phyloP scores from a whole-genome alignment of 441 rosid species.

The Eutrema salsugineum region DNA sequence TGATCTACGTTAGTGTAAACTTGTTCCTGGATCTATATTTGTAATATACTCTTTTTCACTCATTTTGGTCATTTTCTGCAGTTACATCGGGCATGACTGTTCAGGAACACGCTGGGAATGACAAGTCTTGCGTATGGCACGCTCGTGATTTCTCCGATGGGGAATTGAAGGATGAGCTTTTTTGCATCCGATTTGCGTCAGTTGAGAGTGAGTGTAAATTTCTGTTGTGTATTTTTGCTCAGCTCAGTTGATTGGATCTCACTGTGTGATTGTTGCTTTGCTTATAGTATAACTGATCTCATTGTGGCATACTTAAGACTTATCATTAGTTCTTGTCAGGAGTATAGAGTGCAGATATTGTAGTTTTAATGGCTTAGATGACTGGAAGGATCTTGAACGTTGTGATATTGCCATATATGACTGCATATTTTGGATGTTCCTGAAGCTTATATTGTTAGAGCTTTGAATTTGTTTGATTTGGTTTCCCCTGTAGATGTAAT shows the following conservation, averaged over 20 bases:
- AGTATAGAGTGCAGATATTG: not conserved
- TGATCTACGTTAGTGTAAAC: not conserved
- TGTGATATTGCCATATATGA: not conserved
- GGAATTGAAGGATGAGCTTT: slow-evolving; percentile 76
- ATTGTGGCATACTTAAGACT: not conserved
- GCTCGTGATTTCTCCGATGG: slow-evolving; percentile 85
- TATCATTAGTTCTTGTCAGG: not conserved
- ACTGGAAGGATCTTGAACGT: not conserved
- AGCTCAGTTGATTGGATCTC: not conserved
- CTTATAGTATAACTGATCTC: not conserved
- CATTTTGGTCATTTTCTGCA: slow-evolving; percentile 17
- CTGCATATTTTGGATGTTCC: not conserved
- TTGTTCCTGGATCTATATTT: not conserved
- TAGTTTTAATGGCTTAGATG: not conserved
- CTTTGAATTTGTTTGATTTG: not conserved
- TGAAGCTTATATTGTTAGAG: not conserved
- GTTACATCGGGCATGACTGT: slow-evolving; percentile 65
- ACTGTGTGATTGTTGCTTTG: not conserved
- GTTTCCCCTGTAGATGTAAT: not conserved
- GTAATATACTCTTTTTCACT: not conserved
- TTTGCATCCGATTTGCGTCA: slow-evolving; percentile 73
- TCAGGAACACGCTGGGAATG: slow-evolving; percentile 86
- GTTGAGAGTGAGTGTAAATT: slow-evolving; percentile 61
- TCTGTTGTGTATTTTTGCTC: not conserved
- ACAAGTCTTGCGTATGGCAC: slow-evolving; percentile 88